Percentiles rank a stretch among this genome's conserved stretches.
Evolutionary conservation across 2,329 filamentous ascomycete species (phyloP).

Genomic region (Purpureocillium lavendulum): DNA sequence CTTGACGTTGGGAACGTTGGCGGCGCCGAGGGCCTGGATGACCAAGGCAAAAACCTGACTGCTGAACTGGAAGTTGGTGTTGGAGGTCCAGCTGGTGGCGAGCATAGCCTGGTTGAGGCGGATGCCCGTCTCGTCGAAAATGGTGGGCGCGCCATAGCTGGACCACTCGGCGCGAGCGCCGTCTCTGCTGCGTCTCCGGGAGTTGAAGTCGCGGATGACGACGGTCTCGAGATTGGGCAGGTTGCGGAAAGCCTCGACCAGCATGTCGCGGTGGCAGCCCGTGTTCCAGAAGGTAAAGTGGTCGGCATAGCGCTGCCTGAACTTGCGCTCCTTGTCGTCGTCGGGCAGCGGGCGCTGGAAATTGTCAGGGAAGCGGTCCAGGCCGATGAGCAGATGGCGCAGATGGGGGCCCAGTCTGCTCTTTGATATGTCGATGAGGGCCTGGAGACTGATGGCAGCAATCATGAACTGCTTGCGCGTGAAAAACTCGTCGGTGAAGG

Average conservation of each 20-base stretch:
- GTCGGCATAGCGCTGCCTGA: conserved; percentile 11
- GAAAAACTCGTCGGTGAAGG: conserved; percentile 57
- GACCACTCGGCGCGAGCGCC: conserved; percentile 32
- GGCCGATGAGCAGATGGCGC: conserved; percentile 23
- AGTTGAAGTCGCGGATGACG: conserved; percentile 52
- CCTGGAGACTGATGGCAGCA: conserved; percentile 44
- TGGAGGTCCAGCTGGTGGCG: conserved; percentile 6
- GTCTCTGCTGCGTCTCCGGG: conserved; percentile 40
- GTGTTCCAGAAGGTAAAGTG: conserved; percentile 25
- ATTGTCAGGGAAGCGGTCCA: conserved; percentile 15
- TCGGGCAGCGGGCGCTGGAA: conserved; percentile 6
- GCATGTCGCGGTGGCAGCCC: conserved; percentile 42
- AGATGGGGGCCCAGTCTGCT: conserved; percentile 31
- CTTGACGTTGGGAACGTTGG: conserved; percentile 23
- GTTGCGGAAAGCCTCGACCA: conserved; percentile 46
- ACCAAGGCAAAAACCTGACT: conserved; percentile 30
- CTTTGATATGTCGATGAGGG: conserved; percentile 44
- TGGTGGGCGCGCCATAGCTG: conserved; percentile 43
- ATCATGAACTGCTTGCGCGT: conserved; percentile 59
- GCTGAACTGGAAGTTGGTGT: conserved; percentile 11
- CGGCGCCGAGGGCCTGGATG: conserved; percentile 32
- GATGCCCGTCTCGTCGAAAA: conserved; percentile 24
- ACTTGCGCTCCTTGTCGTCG: conserved; percentile 7
- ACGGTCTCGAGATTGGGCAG: conserved; percentile 47
- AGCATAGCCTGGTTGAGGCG: conserved; percentile 6